These are phyloP conservation scores for Verticillium zaregamsianum DNA, from an alignment of 2,329 filamentous ascomycete species.

Conservation along the genomic window DNA sequence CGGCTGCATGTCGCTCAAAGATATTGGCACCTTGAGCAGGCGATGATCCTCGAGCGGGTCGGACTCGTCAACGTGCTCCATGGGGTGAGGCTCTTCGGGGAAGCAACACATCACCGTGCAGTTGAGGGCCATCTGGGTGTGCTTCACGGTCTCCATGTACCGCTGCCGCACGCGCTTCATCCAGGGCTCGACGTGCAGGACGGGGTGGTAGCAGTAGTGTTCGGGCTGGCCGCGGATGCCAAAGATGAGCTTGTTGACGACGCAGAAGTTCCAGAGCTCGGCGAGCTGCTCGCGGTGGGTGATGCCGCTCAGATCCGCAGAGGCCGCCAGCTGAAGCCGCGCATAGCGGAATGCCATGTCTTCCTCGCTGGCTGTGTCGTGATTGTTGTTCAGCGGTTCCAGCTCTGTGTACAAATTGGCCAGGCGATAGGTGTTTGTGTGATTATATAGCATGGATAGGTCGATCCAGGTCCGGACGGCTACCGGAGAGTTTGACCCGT, in stretches of 20 bases:
- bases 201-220: slow-evolving; percentile 39
- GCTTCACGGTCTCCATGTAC: slow-evolving; percentile 31
- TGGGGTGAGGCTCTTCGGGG: slow-evolving; percentile 38
- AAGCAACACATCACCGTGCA: slow-evolving; percentile 36
- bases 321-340: neutral
- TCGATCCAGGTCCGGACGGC: slow-evolving; percentile 38
- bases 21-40: neutral
- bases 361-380: slow-evolving; percentile 27
- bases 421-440: slow-evolving; percentile 29
- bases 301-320: neutral
- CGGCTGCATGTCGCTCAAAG: neutral
- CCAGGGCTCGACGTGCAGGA: slow-evolving; percentile 38
- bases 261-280: slow-evolving; percentile 7
- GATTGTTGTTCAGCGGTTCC: slow-evolving; percentile 25
- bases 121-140: slow-evolving; percentile 32
- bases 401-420: slow-evolving; percentile 33
- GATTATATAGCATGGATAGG: slow-evolving; percentile 33
- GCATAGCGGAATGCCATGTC: slow-evolving; percentile 32
- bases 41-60: neutral
- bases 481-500: slow-evolving; percentile 37
- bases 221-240: slow-evolving; percentile 28
- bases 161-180: slow-evolving; percentile 36
- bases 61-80: slow-evolving; percentile 29
- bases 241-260: slow-evolving; percentile 6
- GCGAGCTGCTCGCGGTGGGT: slow-evolving; percentile 17